A percentile compares a stretch with the other conserved stretches of the same genome.
These are phyloP conservation scores for Xerophyta viscosa DNA, from an alignment of 106 monocot genomes.

Conservation along the genomic window DNA sequence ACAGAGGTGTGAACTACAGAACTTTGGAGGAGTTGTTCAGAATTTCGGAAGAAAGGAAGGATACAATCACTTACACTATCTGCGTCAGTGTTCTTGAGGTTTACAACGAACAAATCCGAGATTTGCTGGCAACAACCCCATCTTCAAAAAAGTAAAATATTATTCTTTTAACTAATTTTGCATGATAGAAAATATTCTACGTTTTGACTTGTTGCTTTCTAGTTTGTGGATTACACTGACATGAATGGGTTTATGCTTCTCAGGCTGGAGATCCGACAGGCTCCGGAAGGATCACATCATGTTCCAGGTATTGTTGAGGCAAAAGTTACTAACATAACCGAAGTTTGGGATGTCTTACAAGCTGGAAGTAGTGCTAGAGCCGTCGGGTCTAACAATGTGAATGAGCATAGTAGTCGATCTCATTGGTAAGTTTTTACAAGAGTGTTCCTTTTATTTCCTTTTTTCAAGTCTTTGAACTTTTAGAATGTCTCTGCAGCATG, in stretches of 20 bases:
- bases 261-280: constrained; percentile 70
- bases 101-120: constrained; percentile 86
- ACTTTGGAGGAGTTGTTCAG: constrained; percentile 76
- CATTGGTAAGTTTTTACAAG: constrained; percentile 46
- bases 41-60: constrained; percentile 53
- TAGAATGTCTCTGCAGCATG: constrained; percentile 38
- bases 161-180: too few relatives aligned
- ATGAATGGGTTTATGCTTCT: too few relatives aligned
- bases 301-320: constrained; percentile 82
- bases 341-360: constrained; percentile 74
- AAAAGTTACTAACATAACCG: constrained; percentile 53
- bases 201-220: too few relatives aligned
- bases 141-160: constrained; percentile 86
- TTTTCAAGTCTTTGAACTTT: not conserved
- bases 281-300: constrained; percentile 66
- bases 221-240: too few relatives aligned
- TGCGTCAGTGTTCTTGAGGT: constrained; percentile 91
- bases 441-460: not conserved
- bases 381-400: constrained; percentile 86
- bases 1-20: constrained; percentile 89
- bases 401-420: constrained; percentile 90
- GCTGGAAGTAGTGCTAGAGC: constrained; percentile 76
- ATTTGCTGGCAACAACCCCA: constrained; percentile 61
- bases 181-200: too few relatives aligned
- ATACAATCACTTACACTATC: constrained; percentile 48